Evolutionary conservation across 352 stramenopile species (phyloP).

Genomic region (Pythium aquatile): DNA sequence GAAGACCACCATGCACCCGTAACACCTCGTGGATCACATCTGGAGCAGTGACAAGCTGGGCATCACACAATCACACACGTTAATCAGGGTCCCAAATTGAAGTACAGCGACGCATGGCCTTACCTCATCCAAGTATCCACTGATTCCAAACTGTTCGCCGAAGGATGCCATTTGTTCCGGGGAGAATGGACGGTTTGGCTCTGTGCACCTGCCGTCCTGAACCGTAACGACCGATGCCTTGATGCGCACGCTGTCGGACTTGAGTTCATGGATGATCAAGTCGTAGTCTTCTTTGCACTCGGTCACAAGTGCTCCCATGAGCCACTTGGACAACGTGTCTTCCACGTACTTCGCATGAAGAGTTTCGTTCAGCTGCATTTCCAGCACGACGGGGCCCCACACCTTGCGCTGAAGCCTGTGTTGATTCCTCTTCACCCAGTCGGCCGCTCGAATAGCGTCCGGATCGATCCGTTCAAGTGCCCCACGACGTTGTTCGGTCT

Average conservation of each 20-base stretch:
- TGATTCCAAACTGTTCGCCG: constrained; percentile 58
- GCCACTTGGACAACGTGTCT: constrained; percentile 78
- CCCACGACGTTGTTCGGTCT: constrained; percentile 64
- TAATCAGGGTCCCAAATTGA: background rate
- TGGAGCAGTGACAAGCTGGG: constrained; percentile 71
- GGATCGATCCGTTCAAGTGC: constrained; percentile 57
- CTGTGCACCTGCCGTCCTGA: constrained; percentile 50
- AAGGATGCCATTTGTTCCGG: constrained; percentile 52
- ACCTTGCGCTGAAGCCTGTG: constrained; percentile 70
- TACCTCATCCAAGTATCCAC: constrained; percentile 79
- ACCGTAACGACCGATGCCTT: constrained; percentile 74
- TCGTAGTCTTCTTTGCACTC: constrained; percentile 86
- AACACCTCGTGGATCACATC: constrained; percentile 83
- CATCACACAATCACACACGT: constrained; percentile 1
- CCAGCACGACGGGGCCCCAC: constrained; percentile 77
- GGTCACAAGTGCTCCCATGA: constrained; percentile 67
- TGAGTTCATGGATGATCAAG: constrained; percentile 66
- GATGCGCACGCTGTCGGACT: constrained; percentile 47
- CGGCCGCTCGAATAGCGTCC: constrained; percentile 68
- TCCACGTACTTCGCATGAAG: constrained; percentile 85
- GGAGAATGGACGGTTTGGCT: constrained; percentile 58
- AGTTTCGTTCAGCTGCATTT: constrained; percentile 81
- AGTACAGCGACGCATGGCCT: background rate
- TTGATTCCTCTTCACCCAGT: constrained; percentile 78
- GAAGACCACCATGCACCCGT: constrained; percentile 59